Percentiles rank a stretch among this genome's conserved stretches.
These are phyloP conservation scores for Thozetella sp. DNA, from an alignment of 495 filamentous ascomycete genomes.

Conservation along the genomic window DNA sequence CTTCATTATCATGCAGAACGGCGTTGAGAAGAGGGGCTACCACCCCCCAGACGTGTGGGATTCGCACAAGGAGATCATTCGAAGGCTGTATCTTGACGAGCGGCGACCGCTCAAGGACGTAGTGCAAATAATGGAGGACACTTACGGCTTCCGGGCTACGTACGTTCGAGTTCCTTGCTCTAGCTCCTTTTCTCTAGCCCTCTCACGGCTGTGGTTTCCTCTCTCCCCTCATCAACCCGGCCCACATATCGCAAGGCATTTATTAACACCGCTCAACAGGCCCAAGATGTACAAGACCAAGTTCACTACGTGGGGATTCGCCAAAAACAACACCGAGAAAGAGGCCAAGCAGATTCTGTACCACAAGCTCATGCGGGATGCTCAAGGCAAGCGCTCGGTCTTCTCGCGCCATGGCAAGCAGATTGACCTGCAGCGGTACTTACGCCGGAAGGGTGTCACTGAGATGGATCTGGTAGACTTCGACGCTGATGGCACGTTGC, in stretches of 20 bases:
- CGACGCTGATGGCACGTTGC: constrained; percentile 18
- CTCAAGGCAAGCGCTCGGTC: constrained; percentile 32
- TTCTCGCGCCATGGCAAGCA: constrained; percentile 35
- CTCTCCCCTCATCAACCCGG: background rate
- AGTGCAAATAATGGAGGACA: constrained; percentile 28
- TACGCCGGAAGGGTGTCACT: constrained; percentile 36
- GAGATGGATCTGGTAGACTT: constrained; percentile 35
- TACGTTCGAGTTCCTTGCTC: constrained; percentile 15
- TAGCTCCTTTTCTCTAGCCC: background rate
- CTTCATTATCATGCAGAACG: constrained; percentile 2
- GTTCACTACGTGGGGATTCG: constrained; percentile 38
- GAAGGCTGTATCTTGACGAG: constrained; percentile 24
- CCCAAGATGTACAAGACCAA: constrained; percentile 43
- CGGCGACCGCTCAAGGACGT: constrained; percentile 24
- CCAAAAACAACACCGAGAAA: constrained; percentile 38
- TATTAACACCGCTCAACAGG: constrained; percentile 11
- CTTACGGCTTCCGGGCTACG: constrained; percentile 33
- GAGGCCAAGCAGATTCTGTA: constrained; percentile 36
- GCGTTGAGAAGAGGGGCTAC: constrained; percentile 1
- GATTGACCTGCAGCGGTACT: constrained; percentile 33
- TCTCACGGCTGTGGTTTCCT: constrained; percentile 11
- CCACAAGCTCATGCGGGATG: constrained; percentile 34
- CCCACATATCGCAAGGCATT: background rate
- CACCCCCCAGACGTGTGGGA: constrained; percentile 27
- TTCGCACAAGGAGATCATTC: constrained; percentile 29